Base-by-base conservation (phyloP, 2,329 filamentous ascomycete species). In the Alternaria rosae region DNA sequence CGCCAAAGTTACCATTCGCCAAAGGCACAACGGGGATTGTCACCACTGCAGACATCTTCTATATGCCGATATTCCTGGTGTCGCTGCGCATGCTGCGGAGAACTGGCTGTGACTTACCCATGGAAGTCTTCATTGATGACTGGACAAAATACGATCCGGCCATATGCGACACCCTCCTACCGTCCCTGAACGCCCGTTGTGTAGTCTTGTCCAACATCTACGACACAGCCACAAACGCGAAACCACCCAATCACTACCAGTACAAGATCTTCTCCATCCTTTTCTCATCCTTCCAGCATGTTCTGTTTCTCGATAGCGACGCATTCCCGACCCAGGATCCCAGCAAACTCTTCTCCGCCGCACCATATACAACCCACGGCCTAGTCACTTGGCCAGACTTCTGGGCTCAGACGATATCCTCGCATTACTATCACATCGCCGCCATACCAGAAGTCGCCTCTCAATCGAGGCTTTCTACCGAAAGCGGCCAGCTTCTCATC, bases 291-390 rank as follows among this genome's bases (percentile, higher is more conserved):
- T 89, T 88, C 65, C 84, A 87, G 69, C 82, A 87, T 55, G 81
- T 87, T 11, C 79, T 89, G 17, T 87, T 86, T 74, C 82, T 89
- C 69, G 87, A 89, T 68, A 84, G 85, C 57, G 86, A 88, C 68
- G 82, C 81, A 62, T 86, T 87, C 68, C 85, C 86, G 12, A 72
- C 83, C 23, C 77, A 80, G 45, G 78, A 84, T 54, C 82, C 83
- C 0, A 77, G 78, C 23, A 62, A 73, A 5, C 73, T 88, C 13
- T 85, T 89, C 65, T 75, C 81, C n/a, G 76, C 80, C 2, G 82
- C 85, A 38, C 85, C 85, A 0, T 88, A 85, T 72, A 79, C 67
- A 6, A 82, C 83, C 2, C 81, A 80, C 1, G 87, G 87, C 13
- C 76, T 88, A 54, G 79, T 89, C 15, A 82, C 83, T 15, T 89